These are phyloP conservation scores for Madurella fahalii DNA, from an alignment of 2,329 filamentous ascomycete species.

Conservation along the genomic window DNA sequence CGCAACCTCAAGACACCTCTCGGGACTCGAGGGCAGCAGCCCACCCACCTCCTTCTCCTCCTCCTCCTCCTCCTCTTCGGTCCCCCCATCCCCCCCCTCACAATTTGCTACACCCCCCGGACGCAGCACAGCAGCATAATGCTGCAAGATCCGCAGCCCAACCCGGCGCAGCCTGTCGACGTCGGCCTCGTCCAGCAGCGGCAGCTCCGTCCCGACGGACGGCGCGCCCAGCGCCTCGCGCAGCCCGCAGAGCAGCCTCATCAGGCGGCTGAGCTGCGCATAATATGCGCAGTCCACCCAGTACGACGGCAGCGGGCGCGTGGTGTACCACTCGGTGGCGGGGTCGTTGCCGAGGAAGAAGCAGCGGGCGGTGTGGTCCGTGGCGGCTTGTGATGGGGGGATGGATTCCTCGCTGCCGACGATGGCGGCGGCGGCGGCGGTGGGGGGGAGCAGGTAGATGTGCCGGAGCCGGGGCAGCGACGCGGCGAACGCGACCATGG, in stretches of 20 bases:
- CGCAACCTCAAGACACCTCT: constrained; percentile 8
- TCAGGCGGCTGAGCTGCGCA: not conserved
- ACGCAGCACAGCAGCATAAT: not conserved
- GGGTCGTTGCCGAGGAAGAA: not conserved
- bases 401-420: not conserved
- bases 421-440: not conserved
- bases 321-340: constrained; percentile 4
- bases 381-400: not conserved
- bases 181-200: not conserved
- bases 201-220: not conserved
- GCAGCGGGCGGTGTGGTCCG: too few relatives aligned
- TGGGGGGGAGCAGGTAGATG: constrained; percentile 1
- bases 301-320: not conserved
- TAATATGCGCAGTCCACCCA: constrained; percentile 2
- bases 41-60: too few relatives aligned
- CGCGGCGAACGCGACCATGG: constrained; percentile 1
- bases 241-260: constrained; percentile 7
- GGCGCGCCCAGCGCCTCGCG: constrained; percentile 6
- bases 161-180: not conserved
- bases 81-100: too few relatives aligned
- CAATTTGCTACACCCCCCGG: too few relatives aligned
- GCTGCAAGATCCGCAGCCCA: constrained; percentile 2
- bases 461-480: constrained; percentile 3
- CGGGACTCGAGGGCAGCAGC: not conserved
- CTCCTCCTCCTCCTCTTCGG: too few relatives aligned